phyloP scores from a whole-genome alignment of 139 green algal genomes.

The Chlorella sp. region DNA sequence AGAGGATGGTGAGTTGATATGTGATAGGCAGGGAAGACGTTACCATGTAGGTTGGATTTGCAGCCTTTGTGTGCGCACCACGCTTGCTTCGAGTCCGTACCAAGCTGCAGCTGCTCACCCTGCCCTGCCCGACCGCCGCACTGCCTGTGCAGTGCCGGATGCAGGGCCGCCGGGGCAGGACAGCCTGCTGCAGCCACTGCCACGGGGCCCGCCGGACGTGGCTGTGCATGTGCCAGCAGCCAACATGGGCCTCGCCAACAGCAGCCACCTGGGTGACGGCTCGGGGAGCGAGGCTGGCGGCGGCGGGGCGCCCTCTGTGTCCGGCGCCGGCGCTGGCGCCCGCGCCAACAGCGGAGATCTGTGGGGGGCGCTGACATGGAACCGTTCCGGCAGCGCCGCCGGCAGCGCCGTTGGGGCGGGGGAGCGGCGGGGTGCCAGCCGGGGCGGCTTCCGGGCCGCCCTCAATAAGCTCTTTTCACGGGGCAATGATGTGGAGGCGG shows the following conservation, averaged over 20 bases:
- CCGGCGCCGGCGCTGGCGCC: background rate
- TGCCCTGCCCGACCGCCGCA: background rate
- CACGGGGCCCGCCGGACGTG: background rate
- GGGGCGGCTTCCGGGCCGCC: slow-evolving; percentile 18
- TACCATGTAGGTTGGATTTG: too few relatives aligned
- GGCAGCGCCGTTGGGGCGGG: background rate
- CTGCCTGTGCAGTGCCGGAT: too few relatives aligned
- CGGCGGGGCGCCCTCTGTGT: background rate
- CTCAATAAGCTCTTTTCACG: slow-evolving; percentile 28
- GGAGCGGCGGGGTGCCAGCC: background rate
- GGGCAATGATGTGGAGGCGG: slow-evolving; percentile 58
- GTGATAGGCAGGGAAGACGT: too few relatives aligned
- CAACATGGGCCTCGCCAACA: background rate
- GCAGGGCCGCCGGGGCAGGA: background rate
- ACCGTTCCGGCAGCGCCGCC: background rate
- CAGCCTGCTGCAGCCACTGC: background rate
- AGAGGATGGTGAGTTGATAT: slow-evolving; percentile 10
- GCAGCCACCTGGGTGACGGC: slow-evolving; percentile 28
- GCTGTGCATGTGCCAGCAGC: background rate
- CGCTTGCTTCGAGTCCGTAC: too few relatives aligned
- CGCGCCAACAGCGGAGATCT: background rate
- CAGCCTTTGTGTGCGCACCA: too few relatives aligned
- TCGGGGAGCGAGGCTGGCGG: background rate
- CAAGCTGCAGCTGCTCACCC: background rate
- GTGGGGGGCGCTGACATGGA: background rate